These are phyloP conservation scores for Carex arenaria DNA, from an alignment of 202 grass and related monocot species.

Conservation along the genomic window DNA sequence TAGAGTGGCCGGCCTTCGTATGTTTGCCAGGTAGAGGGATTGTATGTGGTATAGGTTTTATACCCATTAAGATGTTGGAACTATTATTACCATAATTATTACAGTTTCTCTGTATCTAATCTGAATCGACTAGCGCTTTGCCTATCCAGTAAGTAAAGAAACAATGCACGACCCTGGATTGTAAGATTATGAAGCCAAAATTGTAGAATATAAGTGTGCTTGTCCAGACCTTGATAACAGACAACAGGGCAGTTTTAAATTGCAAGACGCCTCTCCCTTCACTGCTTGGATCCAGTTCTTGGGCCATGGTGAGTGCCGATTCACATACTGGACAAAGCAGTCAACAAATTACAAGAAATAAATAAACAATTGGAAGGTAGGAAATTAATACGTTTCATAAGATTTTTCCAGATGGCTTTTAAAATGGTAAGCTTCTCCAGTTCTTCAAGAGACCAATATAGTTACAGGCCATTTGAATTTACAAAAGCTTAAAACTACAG, in stretches of 20 bases:
- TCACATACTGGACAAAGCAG: slow-evolving; percentile 52
- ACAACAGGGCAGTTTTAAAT: slow-evolving; percentile 83
- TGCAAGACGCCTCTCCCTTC: slow-evolving; percentile 76
- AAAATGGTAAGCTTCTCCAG: not conserved
- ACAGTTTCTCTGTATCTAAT: not conserved
- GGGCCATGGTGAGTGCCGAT: slow-evolving; percentile 81
- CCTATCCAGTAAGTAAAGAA: not conserved
- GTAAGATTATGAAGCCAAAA: not conserved
- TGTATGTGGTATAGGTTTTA: not conserved
- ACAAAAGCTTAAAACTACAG: not conserved
- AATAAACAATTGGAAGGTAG: not conserved
- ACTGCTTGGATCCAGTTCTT: slow-evolving; percentile 79
- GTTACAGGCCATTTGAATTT: not conserved
- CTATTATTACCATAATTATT: not conserved
- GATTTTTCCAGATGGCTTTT: not conserved
- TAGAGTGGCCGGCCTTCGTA: too few relatives aligned
- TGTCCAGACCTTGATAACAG: slow-evolving; percentile 76
- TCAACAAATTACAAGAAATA: not conserved
- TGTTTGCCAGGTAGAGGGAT: not conserved
- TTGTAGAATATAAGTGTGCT: slow-evolving; percentile 2
- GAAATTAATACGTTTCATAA: not conserved
- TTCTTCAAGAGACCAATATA: not conserved
- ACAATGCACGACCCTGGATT: slow-evolving; percentile 12
- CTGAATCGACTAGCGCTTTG: not conserved
- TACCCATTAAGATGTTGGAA: not conserved